These are phyloP conservation scores for Gonium pectorale DNA, from an alignment of 139 green algal genomes.

Conservation along the genomic window DNA sequence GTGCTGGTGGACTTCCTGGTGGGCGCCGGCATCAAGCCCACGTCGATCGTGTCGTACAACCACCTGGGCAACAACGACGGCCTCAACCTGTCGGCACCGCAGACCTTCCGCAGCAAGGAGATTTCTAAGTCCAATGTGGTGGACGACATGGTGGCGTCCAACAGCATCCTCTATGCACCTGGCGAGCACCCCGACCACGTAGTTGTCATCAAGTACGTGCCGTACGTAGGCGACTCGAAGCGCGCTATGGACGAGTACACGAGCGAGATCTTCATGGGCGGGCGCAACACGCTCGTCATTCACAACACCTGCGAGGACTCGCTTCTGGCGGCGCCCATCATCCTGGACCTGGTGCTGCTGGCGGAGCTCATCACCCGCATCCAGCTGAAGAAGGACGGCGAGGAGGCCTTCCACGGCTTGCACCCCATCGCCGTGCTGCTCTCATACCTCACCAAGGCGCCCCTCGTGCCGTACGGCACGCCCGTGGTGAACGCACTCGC, in stretches of 20 bases:
- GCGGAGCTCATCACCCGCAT: constrained; percentile 95
- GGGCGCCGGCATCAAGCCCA: constrained; percentile 98
- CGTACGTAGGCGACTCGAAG: constrained; percentile 98
- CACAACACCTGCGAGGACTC: constrained; percentile 99
- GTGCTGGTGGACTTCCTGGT: constrained; percentile 99
- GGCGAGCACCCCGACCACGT: constrained; percentile 98
- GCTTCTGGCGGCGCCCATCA: constrained; percentile 97
- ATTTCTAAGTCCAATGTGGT: constrained; percentile 99
- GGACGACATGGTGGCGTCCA: constrained; percentile 98
- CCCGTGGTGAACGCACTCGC: constrained; percentile 97
- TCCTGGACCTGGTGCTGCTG: constrained; percentile 98
- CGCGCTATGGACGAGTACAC: constrained; percentile 99
- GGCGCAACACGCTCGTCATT: constrained; percentile 98
- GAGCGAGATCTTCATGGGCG: constrained; percentile 95
- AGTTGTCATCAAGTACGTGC: constrained; percentile 99
- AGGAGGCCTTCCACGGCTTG: constrained; percentile 83
- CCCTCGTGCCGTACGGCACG: constrained; percentile 87
- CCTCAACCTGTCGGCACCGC: constrained; percentile 95
- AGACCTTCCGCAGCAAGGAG: constrained; percentile 91
- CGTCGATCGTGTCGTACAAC: constrained; percentile 98
- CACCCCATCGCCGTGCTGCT: constrained; percentile 96
- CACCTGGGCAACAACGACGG: constrained; percentile 99
- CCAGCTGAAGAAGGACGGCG: constrained; percentile 83
- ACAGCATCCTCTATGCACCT: constrained; percentile 92
- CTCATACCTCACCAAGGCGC: constrained; percentile 96